These are phyloP conservation scores for Schwanniomyces yamadae DNA, from an alignment of 805 yeast genomes.

Conservation along the genomic window DNA sequence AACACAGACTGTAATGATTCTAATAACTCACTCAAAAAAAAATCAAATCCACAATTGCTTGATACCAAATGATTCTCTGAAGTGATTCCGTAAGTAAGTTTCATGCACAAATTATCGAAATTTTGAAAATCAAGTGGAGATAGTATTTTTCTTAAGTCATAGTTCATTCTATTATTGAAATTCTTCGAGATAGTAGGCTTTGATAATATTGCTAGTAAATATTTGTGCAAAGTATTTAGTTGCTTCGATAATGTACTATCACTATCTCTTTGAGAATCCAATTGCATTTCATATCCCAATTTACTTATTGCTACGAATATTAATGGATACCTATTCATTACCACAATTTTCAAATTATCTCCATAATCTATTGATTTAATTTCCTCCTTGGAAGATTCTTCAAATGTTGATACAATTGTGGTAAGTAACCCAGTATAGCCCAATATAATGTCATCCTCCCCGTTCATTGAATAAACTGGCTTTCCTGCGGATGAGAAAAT, in stretches of 20 bases:
- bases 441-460: slow-evolving; percentile 62
- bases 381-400: slow-evolving; percentile 38
- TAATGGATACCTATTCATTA: slow-evolving; percentile 65
- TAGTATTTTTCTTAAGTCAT: slow-evolving; percentile 73
- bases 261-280: slow-evolving; percentile 20
- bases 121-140: slow-evolving; percentile 75
- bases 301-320: slow-evolving; percentile 68
- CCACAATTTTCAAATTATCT: slow-evolving; percentile 50
- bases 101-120: slow-evolving; percentile 55
- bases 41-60: slow-evolving; percentile 19
- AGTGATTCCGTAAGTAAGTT: slow-evolving; percentile 33
- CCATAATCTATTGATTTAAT: slow-evolving; percentile 54
- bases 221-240: slow-evolving; percentile 70
- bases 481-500: slow-evolving; percentile 84
- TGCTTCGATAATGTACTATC: slow-evolving; percentile 42
- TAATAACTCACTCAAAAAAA: slow-evolving; percentile 28
- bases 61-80: slow-evolving; percentile 1
- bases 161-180: slow-evolving; percentile 70
- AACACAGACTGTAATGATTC: slow-evolving; percentile 33
- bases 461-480: slow-evolving; percentile 79
- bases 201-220: slow-evolving; percentile 78
- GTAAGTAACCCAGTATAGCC: slow-evolving; percentile 80
- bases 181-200: slow-evolving; percentile 70
- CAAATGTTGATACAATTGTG: slow-evolving; percentile 72
- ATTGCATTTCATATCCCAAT: slow-evolving; percentile 47